Evolutionary conservation across 2,329 filamentous ascomycete species (phyloP), one percentile per base, ranked within the genome.

Genomic region (Trichoderma afroharzianum): DNA sequence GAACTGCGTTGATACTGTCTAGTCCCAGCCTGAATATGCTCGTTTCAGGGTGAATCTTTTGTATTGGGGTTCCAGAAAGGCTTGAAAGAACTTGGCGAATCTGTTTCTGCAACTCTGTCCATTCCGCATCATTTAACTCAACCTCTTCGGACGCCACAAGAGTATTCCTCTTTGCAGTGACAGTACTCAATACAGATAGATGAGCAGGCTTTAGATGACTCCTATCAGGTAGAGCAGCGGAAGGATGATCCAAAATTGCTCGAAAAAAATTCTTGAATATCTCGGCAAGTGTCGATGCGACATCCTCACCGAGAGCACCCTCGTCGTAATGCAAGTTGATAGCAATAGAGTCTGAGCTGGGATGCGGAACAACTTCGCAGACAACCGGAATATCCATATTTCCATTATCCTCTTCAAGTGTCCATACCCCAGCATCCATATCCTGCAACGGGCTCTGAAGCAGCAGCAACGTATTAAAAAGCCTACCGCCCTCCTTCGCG

Each of bases 11-110:
- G 76, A 98, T 96, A 78, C 95, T 98, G 80, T 98, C 95, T 4
- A 98, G 83, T 0, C 95, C 95, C n/a, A 97, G 87, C 71, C 92
- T 90, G 76, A 95, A 97, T 63, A 98, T 93, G 0, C 93, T 94
- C 0, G 90, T 93, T 11, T 86, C 78, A 14, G 85, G 85, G 4
- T 78, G 76, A 61, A 97, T 90, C 0, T 81, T 82, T 0, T 83
- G 76, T 2, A 78, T 70, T 0, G 87, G 78, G 5, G 87, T 80
- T 2, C 84, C 82, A 0, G 92, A 90, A 28, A 96, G 84, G 7
- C 81, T 81, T 0, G 88, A 85, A 21, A 95, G 79, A 0, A 89
- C 83, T 0, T 84, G 77, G 5, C 90, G 86, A 47, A 94, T 83
- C 4, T 78, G 76, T 0, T 74, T 74, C 76, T 93, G 90, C 0